phyloP scores from a whole-genome alignment of 1,284 basidiomycete genomes.

The Lentinus polychrous region DNA sequence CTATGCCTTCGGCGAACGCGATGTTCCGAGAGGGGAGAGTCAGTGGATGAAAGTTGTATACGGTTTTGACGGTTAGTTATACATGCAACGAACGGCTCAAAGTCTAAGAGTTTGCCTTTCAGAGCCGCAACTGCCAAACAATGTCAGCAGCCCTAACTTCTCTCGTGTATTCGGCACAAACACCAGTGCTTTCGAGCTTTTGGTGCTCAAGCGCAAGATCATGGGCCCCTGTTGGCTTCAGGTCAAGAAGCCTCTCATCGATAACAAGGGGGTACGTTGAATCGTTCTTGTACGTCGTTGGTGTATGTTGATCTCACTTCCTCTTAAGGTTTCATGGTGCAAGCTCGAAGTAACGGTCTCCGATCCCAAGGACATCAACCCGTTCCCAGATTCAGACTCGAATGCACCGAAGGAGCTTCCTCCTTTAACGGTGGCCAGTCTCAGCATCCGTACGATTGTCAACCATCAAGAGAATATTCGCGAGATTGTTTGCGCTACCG shows the following conservation, averaged over 20 bases:
- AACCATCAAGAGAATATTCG: conserved; percentile 93
- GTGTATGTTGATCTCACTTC: background rate
- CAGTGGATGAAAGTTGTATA: conserved; percentile 94
- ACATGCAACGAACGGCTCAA: background rate
- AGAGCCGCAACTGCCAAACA: conserved; percentile 64
- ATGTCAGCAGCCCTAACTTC: conserved; percentile 79
- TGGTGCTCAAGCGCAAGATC: conserved; percentile 95
- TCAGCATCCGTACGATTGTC: conserved; percentile 87
- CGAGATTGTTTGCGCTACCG: conserved; percentile 85
- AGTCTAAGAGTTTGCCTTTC: conserved; percentile 2
- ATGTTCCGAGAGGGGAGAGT: conserved; percentile 75
- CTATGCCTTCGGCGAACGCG: conserved; percentile 89
- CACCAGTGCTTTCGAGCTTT: conserved; percentile 88
- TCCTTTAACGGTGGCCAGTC: conserved; percentile 86
- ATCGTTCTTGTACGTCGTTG: conserved; percentile 6
- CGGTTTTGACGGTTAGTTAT: conserved; percentile 59
- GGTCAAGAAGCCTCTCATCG: conserved; percentile 68
- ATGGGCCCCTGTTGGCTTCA: conserved; percentile 99
- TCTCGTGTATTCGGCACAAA: conserved; percentile 88
- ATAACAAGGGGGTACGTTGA: conserved; percentile 68
- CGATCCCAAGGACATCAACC: conserved; percentile 85
- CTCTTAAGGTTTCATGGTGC: conserved; percentile 86
- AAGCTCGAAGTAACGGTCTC: conserved; percentile 86
- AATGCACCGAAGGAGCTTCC: conserved; percentile 79
- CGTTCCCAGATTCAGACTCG: conserved; percentile 70